Base-by-base conservation (phyloP, 495 filamentous ascomycete species). In the Trypethelium eluteriae region DNA sequence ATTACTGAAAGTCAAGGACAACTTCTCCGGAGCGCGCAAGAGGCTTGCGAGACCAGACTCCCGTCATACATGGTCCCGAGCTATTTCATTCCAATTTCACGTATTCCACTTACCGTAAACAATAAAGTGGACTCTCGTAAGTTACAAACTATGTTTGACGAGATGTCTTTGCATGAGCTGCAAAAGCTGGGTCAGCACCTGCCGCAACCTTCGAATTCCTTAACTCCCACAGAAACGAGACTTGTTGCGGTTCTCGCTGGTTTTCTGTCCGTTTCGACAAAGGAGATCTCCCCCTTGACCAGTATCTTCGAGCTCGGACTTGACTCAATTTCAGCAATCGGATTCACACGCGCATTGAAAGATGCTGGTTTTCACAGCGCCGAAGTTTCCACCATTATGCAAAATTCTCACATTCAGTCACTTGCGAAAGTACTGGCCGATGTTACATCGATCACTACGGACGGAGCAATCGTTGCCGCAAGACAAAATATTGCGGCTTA, bases 271-370 rank as follows among this genome's bases (percentile, higher is more conserved):
- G 69, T 85, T 5, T 69, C 81, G 7, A 41, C 64, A 0, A 70
- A 69, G 3, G 74, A 79, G 1, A 80, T 92, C 41, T 77, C 72
- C 1, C 76, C 78, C 16, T 78, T 78, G 1, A 83, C 87, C 0
- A 93, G 82, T 38, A 84, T 95, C 39, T 95, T 91, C 70, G 89
- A 94, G 63, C 77, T 95, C 2, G 91, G 91, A 0, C 79, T 93
- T 6, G 92, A 94, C 72, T 93, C 90, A 0, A 90, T 96, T 14
- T 89, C 89, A 0, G 87, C 88, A 2, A 85, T 92, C 34, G 82
- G 84, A 34, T 79, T 95, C 63, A 75, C 84, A 12, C 70, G 70
- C 46, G 67, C 71, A 11, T 67, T 82, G 64, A 80, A 75, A 66
- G 71, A 73, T 18, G 70, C 66, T 64, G 80, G 87, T 0, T 82